phyloP scores from a whole-genome alignment of 164 flowering plant species.

The Aristolochia contorta region DNA sequence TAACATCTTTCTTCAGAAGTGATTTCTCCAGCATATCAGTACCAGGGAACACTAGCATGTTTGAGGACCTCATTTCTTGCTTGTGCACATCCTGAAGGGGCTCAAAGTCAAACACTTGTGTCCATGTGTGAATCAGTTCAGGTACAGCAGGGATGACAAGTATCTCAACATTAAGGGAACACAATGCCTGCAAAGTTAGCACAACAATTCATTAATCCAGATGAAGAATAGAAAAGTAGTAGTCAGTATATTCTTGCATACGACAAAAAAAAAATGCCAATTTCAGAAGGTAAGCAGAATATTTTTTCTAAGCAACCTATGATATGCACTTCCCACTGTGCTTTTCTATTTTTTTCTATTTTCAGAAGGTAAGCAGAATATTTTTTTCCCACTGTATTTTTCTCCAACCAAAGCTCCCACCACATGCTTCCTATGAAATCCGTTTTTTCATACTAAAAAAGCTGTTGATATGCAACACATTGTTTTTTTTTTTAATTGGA shows the following conservation, averaged over 20 bases:
- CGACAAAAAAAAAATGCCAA: background rate
- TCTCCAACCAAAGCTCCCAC: too few relatives aligned
- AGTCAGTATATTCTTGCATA: background rate
- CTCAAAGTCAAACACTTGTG: conserved; percentile 59
- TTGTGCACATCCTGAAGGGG: conserved; percentile 58
- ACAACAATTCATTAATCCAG: background rate
- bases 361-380: too few relatives aligned
- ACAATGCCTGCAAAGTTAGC: conserved; percentile 40
- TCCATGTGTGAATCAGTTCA: conserved; percentile 84
- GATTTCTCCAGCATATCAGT: conserved; percentile 76
- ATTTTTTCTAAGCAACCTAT: too few relatives aligned
- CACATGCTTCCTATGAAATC: too few relatives aligned
- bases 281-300: background rate
- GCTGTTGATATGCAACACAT: too few relatives aligned
- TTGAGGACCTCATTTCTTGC: conserved; percentile 63
- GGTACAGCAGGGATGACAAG: conserved; percentile 85
- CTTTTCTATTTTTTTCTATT: too few relatives aligned
- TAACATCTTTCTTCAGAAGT: conserved; percentile 24
- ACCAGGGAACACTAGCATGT: conserved; percentile 87
- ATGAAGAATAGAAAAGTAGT: background rate
- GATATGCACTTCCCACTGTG: too few relatives aligned
- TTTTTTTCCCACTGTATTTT: too few relatives aligned
- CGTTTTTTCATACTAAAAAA: too few relatives aligned
- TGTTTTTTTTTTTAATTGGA: too few relatives aligned
- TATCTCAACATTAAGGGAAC: conserved; percentile 64